Evolutionary conservation across 2,329 filamentous ascomycete genomes (phyloP), one percentile per base, ranked within the genome.

Genomic region (Chaetomium globosum): DNA sequence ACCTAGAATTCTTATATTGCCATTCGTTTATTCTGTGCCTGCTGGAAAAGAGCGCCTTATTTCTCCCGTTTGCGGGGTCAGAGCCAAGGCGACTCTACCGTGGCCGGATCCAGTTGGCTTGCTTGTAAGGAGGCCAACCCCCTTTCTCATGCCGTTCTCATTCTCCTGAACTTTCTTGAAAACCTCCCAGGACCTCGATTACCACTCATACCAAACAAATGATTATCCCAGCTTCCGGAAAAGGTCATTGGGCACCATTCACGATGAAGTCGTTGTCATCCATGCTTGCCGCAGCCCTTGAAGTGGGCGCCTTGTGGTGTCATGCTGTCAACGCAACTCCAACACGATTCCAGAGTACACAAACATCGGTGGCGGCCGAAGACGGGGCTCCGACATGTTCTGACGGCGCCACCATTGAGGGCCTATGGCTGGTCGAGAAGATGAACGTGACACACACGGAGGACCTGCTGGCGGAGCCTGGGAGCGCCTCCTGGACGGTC

Each of bases 401-500:
- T 1, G 61, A 67, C 19, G 54, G 59, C 2, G 39, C 52, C 2
- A 59, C 54, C n/a, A 61, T 68, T 52, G 19, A 59, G 12, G 33
- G 60, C 31, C 49, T 69, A 3, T 70, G 67, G 67, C 28, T 64
- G 10, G 62, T 70, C 1, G 31, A 65, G 6, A 49, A 53, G 0
- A 59, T 68, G 9, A 58, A 52, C 5, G 65, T 70, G 19, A 62
- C 66, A 0, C 67, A 68, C 61, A 66, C 68, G 4, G 19, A 30
- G 6, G 60, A 70, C 61, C 57, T 63, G 26, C 52, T 46, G 16
- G 53, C 61, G n/a, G 39, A 39, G 13, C 63, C 52, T 1, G 67
- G 67, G 26, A 67, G 63, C 30, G 67, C 67, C 16, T 58, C 59
- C 1, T 70, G 65, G 43, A 65, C 54, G 4, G 48, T 70, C 4